Conservation (phyloP, 2,329 filamentous ascomycete species). For the Neofusicoccum laricinum region DNA sequence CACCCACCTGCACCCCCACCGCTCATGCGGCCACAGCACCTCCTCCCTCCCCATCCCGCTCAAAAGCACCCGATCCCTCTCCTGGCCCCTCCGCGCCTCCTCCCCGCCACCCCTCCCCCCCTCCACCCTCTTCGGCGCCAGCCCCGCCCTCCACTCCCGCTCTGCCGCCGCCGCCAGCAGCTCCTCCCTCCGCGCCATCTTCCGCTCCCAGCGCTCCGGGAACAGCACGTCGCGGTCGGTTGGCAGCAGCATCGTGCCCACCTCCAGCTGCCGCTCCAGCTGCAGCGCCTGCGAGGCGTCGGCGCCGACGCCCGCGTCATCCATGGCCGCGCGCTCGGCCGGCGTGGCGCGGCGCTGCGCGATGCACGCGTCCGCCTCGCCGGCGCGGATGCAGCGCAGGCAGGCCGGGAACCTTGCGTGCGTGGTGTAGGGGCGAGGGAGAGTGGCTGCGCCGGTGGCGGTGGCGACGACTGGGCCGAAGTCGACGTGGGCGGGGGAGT, state of each 20-base stretch:
- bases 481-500: neutral
- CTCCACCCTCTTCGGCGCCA: neutral
- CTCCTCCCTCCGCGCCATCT: neutral
- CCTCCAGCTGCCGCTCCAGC: neutral
- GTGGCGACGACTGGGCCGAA: neutral
- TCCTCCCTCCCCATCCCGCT: neutral
- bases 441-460: neutral
- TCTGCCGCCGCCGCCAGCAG: neutral
- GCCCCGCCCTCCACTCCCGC: neutral
- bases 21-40: neutral
- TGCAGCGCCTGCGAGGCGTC: neutral
- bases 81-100: neutral
- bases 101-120: too few relatives aligned
- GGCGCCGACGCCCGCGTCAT: too few relatives aligned
- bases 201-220: neutral
- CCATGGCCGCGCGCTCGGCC: neutral
- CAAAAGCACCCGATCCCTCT: neutral
- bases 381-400: constrained; percentile 8
- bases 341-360: neutral
- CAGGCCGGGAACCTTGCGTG: neutral
- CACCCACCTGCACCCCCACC: neutral
- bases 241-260: neutral
- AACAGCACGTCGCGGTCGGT: neutral
- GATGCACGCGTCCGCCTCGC: constrained; percentile 6
- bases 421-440: neutral